Base-by-base conservation (phyloP, 1,284 basidiomycete species). In the Schizophyllum amplum region DNA sequence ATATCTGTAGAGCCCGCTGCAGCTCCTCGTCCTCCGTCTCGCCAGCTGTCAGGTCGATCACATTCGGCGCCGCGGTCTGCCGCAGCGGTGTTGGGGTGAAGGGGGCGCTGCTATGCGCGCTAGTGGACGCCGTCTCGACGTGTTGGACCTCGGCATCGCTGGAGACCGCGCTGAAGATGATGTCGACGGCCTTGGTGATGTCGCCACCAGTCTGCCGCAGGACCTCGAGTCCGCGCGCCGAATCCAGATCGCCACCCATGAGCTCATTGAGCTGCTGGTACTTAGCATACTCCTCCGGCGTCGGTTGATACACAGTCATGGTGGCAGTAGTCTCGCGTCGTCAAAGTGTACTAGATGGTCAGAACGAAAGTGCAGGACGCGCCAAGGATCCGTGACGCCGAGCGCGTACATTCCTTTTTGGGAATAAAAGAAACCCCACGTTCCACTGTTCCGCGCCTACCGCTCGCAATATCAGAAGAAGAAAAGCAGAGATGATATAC, bases 161-260 rank as follows among this genome's bases (percentile, higher is more conserved):
- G 6, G 56, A 55, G 4, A 17, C 48, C 4, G 24, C 54, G 6
- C 20, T 55, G 1, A 62, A 26, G 1, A 62, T 15, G 11, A 42
- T 24, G 24, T 62, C 51, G 13, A 55, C 54, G 0, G 61, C 59
- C 55, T 59, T 60, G 4, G 55, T 23, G 51, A 62, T 47, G 42
- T 60, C 27, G 5, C 54, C 51, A 17, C 56, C 42, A 47, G 56
- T 54, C 49, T 57, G 56, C 21, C 59, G 55, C 2, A 62, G 54
- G 20, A 58, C 53, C 5, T 24, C 24, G 1, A 59, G n/a, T 0
- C 59, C 61, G 33, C 33, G 33, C 33, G 11, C 17, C n/a, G 22
- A 57, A 33, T 65, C 63, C 27, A 65, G 68, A 27, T 62, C 62
- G 47, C 73, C 69, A 21, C 66, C 64, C 33, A 56, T 60, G 20